phyloP scores from a whole-genome alignment of 768 basidiomycete species.

The Auriscalpium orientale region DNA sequence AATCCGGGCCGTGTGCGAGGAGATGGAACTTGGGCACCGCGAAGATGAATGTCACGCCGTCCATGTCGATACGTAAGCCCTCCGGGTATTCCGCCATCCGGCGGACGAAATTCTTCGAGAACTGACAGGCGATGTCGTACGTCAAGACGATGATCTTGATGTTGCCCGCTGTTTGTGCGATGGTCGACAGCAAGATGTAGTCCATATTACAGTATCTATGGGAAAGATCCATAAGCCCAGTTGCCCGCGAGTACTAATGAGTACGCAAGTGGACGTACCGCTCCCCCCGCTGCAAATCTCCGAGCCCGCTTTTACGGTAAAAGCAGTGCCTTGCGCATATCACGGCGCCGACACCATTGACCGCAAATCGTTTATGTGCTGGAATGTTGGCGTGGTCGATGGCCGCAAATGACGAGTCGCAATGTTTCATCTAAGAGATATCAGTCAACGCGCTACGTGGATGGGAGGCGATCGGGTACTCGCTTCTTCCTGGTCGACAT shows the following conservation, averaged over 20 bases:
- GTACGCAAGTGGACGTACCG: background rate
- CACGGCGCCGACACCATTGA: background rate
- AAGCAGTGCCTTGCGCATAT: background rate
- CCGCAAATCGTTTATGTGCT: background rate
- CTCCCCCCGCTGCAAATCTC: background rate
- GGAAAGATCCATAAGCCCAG: background rate
- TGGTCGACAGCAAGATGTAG: background rate
- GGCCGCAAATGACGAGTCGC: background rate
- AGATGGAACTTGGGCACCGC: slow-evolving; percentile 15
- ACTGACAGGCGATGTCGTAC: slow-evolving; percentile 25
- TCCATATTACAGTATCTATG: background rate
- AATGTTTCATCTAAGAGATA: background rate
- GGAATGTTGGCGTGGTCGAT: background rate
- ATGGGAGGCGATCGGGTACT: background rate
- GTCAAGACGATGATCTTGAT: background rate
- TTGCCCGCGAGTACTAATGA: background rate
- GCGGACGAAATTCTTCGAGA: slow-evolving; percentile 13
- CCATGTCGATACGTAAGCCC: background rate
- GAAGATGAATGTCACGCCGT: background rate
- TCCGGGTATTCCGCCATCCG: background rate
- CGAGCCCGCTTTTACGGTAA: background rate
- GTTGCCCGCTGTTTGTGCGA: background rate
- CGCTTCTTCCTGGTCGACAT: background rate
- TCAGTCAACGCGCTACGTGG: background rate
- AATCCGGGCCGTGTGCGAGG: slow-evolving; percentile 17